Percentiles rank a stretch among this genome's conserved stretches.
Evolutionary conservation across 805 yeast species (phyloP).

Genomic region (Candida andamanensis): DNA sequence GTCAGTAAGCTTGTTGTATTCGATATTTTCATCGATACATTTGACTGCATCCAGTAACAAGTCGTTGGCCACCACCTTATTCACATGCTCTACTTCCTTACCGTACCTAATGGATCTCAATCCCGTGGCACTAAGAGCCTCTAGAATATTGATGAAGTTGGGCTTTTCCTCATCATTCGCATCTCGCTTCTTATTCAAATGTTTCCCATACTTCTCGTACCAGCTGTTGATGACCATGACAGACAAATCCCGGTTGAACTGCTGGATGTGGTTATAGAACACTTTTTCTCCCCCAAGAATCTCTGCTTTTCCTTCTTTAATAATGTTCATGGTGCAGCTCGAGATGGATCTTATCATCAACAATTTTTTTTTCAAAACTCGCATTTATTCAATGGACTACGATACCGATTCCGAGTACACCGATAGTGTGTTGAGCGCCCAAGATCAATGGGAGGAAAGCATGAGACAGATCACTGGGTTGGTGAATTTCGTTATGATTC

Average conservation of each 20-base stretch:
- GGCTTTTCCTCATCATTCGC: constrained; percentile 9
- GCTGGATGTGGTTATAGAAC: constrained; percentile 95
- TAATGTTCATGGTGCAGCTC: constrained; percentile 18
- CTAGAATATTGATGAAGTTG: constrained; percentile 59
- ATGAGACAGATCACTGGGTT: constrained; percentile 54
- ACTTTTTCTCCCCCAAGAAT: constrained; percentile 76
- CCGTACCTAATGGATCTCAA: constrained; percentile 90
- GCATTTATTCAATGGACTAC: constrained; percentile 5
- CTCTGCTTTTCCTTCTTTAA: constrained; percentile 77
- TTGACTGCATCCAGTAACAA: constrained; percentile 79
- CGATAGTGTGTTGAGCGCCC: constrained; percentile 39
- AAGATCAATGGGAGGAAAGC: constrained; percentile 72
- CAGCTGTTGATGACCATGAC: constrained; percentile 83
- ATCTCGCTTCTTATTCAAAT: constrained; percentile 10
- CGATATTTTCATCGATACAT: constrained; percentile 67
- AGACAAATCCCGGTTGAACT: constrained; percentile 89
- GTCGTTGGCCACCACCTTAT: constrained; percentile 83
- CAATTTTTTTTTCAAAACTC: constrained; percentile 18
- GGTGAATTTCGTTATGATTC: constrained; percentile 55
- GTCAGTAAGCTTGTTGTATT: constrained; percentile 53
- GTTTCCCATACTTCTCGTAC: constrained; percentile 40
- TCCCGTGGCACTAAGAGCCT: constrained; percentile 94
- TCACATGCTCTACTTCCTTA: constrained; percentile 76
- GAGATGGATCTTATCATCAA: constrained; percentile 4
- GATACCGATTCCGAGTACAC: constrained; percentile 13